Evolutionary conservation across 345 rosid species (phyloP).

Genomic region (Eucalyptus regnans): DNA sequence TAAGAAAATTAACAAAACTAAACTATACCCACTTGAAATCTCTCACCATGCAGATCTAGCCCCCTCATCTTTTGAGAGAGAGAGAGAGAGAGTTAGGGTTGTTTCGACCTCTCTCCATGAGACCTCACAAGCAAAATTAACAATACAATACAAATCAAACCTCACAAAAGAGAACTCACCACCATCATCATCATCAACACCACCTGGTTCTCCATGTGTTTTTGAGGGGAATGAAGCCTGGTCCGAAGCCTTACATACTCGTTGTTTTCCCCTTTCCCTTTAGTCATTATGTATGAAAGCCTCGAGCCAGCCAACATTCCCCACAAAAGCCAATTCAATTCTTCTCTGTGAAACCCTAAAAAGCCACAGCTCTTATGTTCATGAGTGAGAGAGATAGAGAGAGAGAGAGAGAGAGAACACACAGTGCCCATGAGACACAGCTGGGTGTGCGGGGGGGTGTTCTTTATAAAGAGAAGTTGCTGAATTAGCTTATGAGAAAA

Average conservation of each 20-base stretch:
- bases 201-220: background rate
- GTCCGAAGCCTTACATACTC: slow-evolving; percentile 17
- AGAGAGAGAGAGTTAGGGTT: background rate
- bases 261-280: background rate
- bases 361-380: background rate
- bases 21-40: background rate
- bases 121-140: background rate
- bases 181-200: background rate
- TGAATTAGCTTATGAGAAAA: background rate
- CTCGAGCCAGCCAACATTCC: slow-evolving; percentile 35
- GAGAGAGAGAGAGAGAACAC: background rate
- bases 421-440: background rate
- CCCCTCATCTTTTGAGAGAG: background rate
- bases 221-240: slow-evolving; percentile 47
- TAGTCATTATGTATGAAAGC: slow-evolving; percentile 1
- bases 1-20: background rate
- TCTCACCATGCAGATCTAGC: background rate
- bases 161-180: background rate
- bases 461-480: background rate
- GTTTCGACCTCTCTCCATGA: background rate
- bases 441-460: background rate
- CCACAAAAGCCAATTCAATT: slow-evolving; percentile 4
- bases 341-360: background rate
- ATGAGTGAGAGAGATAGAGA: background rate
- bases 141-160: background rate